A percentile compares a stretch with the other conserved stretches of the same genome.
Evolutionary conservation across 1,284 basidiomycete species (phyloP).

Genomic region (Bjerkandera adusta): DNA sequence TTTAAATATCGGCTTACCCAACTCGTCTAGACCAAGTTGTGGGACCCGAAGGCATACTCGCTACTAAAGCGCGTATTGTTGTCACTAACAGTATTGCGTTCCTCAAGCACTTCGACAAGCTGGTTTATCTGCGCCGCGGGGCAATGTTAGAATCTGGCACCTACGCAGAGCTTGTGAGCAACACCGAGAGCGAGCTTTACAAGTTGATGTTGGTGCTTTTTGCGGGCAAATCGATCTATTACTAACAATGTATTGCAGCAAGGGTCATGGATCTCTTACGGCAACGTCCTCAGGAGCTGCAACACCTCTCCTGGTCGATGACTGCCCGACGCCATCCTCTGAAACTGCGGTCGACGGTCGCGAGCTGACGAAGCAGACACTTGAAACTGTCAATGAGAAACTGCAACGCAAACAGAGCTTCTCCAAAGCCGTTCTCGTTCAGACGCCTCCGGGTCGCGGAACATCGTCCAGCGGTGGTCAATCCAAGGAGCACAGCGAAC

Average conservation of each 20-base stretch:
- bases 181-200: conserved; percentile 68
- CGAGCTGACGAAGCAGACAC: conserved; percentile 28
- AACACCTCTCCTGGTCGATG: conserved; percentile 51
- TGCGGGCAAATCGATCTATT: not conserved
- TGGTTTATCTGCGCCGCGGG: conserved; percentile 81
- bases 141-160: conserved; percentile 81
- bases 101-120: conserved; percentile 76
- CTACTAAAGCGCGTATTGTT: conserved; percentile 83
- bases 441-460: conserved; percentile 35
- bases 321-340: conserved; percentile 40
- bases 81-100: conserved; percentile 94
- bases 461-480: conserved; percentile 41
- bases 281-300: conserved; percentile 54
- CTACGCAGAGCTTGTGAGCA: conserved; percentile 62
- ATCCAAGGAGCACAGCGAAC: conserved; percentile 79
- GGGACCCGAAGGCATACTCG: conserved; percentile 84
- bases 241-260: conserved; percentile 18
- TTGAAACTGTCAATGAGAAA: conserved; percentile 40
- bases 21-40: conserved; percentile 85
- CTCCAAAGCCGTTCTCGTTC: conserved; percentile 44
- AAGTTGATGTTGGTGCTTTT: conserved; percentile 70
- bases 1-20: too few relatives aligned
- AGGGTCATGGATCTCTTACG: conserved; percentile 41
- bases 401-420: conserved; percentile 48
- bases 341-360: conserved; percentile 23